Base-by-base conservation (phyloP, 2,329 filamentous ascomycete species). In the Aphanoascus verrucosus region DNA sequence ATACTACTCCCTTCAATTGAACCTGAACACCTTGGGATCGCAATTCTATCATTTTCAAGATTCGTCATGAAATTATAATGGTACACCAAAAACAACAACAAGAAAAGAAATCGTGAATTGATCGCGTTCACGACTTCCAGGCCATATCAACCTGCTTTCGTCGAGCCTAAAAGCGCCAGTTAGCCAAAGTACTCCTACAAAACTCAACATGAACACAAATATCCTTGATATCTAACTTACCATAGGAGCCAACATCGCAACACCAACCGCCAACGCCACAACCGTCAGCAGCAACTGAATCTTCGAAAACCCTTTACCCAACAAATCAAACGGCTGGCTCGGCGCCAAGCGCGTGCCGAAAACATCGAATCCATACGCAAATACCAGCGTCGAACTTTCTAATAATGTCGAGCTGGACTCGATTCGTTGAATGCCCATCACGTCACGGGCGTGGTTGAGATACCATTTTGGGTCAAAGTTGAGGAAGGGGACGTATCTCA, bases 261-360 rank as follows among this genome's bases (percentile, higher is more conserved):
- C 91, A 44, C 88, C 89, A 38, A 80, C 77, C 44, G 80, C 80
- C 60, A 97, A 75, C 15, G 88, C 91, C 40, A 85, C 75, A 37
- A 98, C 89, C 0, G 93, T 98, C 14, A 80, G 76, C 37, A 96
- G 69, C 64, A 98, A 80, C 61, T 89, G 86, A 53, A 89, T 66
- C 75, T 94, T 96, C 67, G 91, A 93, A 69, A 98, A 98, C 1
- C 88, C 87, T 70, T 89, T 93, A 57, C 89, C 93, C 14, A 98
- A 73, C 41, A 97, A 82, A 71, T 98, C 93, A 68, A 98, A 98
- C 14, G 86, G 80, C 61, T 86, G 82, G 68, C 88, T 95, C 0
- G 93, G 93, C n/a, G 85, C 81, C 9, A 94, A 80, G 50, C 89
- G 77, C 1, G 89, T 91, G 12, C 86, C 89, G 60, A 94, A 98